Base-by-base conservation (phyloP, 495 filamentous ascomycete species). In the Penicillium tannophilum region DNA sequence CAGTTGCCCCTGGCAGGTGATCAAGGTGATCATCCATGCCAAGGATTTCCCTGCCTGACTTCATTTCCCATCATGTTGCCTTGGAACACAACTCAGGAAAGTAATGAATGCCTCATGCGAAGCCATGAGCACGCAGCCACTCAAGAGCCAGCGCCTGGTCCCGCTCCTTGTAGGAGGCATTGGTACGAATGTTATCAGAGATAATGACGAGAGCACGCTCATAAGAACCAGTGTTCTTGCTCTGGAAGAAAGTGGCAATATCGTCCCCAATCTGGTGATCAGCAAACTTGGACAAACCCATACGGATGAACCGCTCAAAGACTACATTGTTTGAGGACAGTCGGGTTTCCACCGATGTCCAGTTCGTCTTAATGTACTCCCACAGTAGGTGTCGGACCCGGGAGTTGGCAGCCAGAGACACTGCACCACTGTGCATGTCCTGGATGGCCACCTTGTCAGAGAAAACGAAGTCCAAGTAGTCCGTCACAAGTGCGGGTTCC, bases 281-380 rank as follows among this genome's bases (percentile, higher is more conserved):
- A 1, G 88, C 81, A 69, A 96, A 97, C 67, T 89, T 90, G 49
- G 82, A 81, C 58, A 98, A 78, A 20, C 84, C 85, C 62, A 87
- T 79, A 60, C 88, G 86, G 62, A 98, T 68, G 73, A 96, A 94
- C 20, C 92, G 86, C 74, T 97, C 93, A 51, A 96, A 77, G 24
- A 97, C 85, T 30, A 97, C 88, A 58, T 90, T 87, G 74, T 95
- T 97, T 1, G 82, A 79, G 58, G 88, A 85, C 49, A 97, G 79
- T 64, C 86, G 87, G 50, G 79, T 74, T 36, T 83, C 78, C 17
- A 96, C 79, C 42, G 75, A 73, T 10, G 78, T 75, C 90, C 93
- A 98, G 74, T 96, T 84, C 7, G 84, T 79, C 64, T 90, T 89
- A 58, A 96, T 81, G 71, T 89, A 96, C 43, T 88, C 77, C 94